These are phyloP conservation scores for Deuterostichococcus epilithicus DNA, from an alignment of 139 green algal species.

Conservation along the genomic window DNA sequence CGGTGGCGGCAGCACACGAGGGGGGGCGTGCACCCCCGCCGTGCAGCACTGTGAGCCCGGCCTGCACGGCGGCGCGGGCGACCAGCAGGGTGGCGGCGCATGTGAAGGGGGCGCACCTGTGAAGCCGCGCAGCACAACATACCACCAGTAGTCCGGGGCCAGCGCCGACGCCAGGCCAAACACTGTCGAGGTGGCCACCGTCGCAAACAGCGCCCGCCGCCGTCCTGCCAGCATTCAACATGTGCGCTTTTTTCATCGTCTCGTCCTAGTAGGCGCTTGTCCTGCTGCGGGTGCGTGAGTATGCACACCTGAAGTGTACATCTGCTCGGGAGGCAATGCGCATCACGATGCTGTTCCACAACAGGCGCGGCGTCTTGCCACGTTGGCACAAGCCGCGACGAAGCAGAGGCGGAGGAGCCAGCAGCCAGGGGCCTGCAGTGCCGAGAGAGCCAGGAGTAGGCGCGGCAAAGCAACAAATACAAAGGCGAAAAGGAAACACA, in stretches of 20 bases:
- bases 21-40: too few species aligned
- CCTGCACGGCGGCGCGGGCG: too few species aligned
- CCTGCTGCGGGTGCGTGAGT: not conserved
- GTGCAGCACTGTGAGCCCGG: too few species aligned
- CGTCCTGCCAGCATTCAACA: conserved; percentile 10
- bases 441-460: not conserved
- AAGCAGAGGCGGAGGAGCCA: too few species aligned
- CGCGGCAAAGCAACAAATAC: not conserved
- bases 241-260: not conserved
- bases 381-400: too few species aligned
- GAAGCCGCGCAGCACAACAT: conserved; percentile 8
- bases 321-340: not conserved
- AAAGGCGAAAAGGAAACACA: not conserved
- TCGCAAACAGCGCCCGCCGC: conserved; percentile 18
- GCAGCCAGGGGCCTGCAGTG: not conserved
- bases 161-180: conserved; percentile 5
- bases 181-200: conserved; percentile 4
- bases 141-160: conserved; percentile 31
- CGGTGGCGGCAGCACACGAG: too few species aligned
- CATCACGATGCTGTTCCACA: not conserved
- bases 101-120: conserved; percentile 14
- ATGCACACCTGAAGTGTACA: not conserved
- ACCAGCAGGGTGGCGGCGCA: conserved; percentile 9
- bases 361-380: too few species aligned
- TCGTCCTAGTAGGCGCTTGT: not conserved